These are phyloP conservation scores for Phytophthora pluvialis DNA, from an alignment of 352 stramenopile genomes.

Conservation along the genomic window DNA sequence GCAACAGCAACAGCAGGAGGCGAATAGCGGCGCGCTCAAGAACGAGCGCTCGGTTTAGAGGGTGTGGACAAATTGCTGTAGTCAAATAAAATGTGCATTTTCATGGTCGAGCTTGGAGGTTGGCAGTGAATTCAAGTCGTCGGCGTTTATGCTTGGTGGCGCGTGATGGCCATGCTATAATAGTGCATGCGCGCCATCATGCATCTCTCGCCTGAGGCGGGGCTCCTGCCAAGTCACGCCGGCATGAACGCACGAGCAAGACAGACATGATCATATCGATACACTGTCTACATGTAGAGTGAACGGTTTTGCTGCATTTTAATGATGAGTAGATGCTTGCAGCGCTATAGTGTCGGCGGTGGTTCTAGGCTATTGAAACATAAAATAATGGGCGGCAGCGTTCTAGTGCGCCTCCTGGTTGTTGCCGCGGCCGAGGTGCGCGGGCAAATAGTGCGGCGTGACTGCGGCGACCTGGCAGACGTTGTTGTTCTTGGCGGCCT, in stretches of 20 bases:
- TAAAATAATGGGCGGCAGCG: constrained; percentile 28
- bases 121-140: neutral
- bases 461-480: constrained; percentile 22
- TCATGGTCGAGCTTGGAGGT: neutral
- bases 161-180: neutral
- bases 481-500: constrained; percentile 29
- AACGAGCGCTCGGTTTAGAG: constrained; percentile 39
- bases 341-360: constrained; percentile 3
- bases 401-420: constrained; percentile 43
- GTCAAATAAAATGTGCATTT: constrained; percentile 41
- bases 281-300: neutral
- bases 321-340: constrained; percentile 5
- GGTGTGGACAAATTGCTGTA: constrained; percentile 27
- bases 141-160: constrained; percentile 5
- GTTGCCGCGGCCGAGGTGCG: constrained; percentile 25
- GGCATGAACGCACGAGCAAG: no score
- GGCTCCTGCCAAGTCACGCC: neutral
- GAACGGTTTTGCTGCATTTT: no score
- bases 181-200: no score
- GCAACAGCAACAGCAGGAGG: constrained; percentile 38
- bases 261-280: no score
- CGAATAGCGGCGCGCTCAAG: constrained; percentile 31
- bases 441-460: constrained; percentile 33
- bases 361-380: constrained; percentile 32
- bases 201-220: neutral